A percentile compares a stretch with the other conserved stretches of the same genome.
Evolutionary conservation across 2,329 filamentous ascomycete genomes (phyloP).

Genomic region (Clonostachys chloroleuca): DNA sequence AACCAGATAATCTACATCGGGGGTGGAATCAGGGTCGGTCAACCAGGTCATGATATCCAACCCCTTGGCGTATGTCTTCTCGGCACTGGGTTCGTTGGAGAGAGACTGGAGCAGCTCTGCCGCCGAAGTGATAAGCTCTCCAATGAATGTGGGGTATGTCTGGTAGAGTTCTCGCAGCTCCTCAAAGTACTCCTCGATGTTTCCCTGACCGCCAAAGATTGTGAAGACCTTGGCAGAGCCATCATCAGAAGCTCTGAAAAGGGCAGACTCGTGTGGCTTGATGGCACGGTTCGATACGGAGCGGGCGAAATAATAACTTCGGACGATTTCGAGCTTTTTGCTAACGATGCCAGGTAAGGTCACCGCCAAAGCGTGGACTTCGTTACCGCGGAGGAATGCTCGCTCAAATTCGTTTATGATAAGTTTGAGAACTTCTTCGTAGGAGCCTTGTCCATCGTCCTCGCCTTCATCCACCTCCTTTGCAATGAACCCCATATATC

Average conservation of each 20-base stretch:
- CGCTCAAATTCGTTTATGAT: constrained; percentile 95
- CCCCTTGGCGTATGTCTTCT: constrained; percentile 97
- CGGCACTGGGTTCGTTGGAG: constrained; percentile 76
- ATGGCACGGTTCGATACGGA: constrained; percentile 80
- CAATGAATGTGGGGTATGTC: constrained; percentile 87
- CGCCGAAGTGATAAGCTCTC: constrained; percentile 75
- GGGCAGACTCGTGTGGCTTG: constrained; percentile 87
- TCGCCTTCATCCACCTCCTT: constrained; percentile 88
- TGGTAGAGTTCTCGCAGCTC: constrained; percentile 88
- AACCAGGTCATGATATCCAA: constrained; percentile 93
- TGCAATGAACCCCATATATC: constrained; percentile 89
- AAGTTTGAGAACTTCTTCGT: constrained; percentile 88
- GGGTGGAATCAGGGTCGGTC: constrained; percentile 81
- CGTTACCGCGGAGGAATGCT: constrained; percentile 89
- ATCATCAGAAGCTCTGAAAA: constrained; percentile 84
- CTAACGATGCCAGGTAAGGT: constrained; percentile 82
- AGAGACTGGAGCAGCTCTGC: constrained; percentile 85
- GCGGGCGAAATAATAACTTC: constrained; percentile 88
- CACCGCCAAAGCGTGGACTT: constrained; percentile 87
- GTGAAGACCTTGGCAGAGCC: constrained; percentile 82
- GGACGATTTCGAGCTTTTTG: constrained; percentile 88
- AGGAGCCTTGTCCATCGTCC: constrained; percentile 82
- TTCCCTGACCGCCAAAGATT: constrained; percentile 95
- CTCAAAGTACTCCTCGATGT: constrained; percentile 99
- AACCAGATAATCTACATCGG: constrained; percentile 90